phyloP scores from a whole-genome alignment of 1,284 basidiomycete species.

The Ustilago loliicola region DNA sequence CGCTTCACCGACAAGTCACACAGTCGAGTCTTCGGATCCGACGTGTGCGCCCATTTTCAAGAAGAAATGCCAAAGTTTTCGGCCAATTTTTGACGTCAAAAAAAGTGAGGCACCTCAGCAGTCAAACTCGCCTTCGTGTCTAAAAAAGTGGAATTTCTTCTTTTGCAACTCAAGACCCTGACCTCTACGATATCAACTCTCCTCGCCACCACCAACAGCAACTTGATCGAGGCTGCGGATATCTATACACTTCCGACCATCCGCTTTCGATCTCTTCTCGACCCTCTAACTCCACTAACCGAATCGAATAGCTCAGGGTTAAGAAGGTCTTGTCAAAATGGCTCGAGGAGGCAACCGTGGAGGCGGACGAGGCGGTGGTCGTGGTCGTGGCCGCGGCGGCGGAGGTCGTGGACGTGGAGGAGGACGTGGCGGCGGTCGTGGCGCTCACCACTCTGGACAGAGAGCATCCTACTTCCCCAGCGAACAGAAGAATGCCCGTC shows the following conservation, averaged over 20 bases:
- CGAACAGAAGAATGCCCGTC: slow-evolving; percentile 51
- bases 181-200: not conserved
- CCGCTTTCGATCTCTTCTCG: slow-evolving; percentile 3
- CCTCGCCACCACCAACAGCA: slow-evolving; percentile 29
- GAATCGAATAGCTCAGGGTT: not conserved
- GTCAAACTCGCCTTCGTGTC: not conserved
- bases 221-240: slow-evolving; percentile 21
- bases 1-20: not conserved
- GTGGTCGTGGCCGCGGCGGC: slow-evolving; percentile 44
- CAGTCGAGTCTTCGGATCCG: slow-evolving; percentile 19
- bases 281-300: not conserved
- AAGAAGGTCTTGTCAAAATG: slow-evolving; percentile 20
- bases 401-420: slow-evolving; percentile 42
- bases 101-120: slow-evolving; percentile 11
- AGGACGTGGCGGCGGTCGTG: slow-evolving; percentile 39
- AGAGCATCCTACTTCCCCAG: slow-evolving; percentile 27
- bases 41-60: not conserved
- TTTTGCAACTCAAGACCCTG: slow-evolving; percentile 20
- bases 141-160: slow-evolving; percentile 8
- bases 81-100: slow-evolving; percentile 5
- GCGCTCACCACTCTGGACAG: slow-evolving; percentile 26
- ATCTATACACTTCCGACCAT: slow-evolving; percentile 8
- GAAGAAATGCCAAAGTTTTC: slow-evolving; percentile 20
- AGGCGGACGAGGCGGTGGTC: slow-evolving; percentile 23
- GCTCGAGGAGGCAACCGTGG: slow-evolving; percentile 47